These are phyloP conservation scores for Opeltia flavorubescens DNA, from an alignment of 495 filamentous ascomycete species.

Conservation along the genomic window DNA sequence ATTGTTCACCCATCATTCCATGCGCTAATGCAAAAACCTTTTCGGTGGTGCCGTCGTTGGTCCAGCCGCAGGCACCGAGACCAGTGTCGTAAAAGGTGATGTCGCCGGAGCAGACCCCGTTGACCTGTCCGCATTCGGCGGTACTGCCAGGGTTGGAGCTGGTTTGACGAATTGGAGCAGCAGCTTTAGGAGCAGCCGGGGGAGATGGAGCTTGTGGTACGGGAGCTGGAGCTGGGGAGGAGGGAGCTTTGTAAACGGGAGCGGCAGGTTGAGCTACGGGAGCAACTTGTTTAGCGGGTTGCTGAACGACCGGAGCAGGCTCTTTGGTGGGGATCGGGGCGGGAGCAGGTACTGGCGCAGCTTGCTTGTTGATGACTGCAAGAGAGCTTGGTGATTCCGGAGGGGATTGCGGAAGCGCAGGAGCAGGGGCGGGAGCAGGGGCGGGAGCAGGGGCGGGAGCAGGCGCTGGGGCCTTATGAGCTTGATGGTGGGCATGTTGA, in stretches of 20 bases:
- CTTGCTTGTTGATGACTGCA: background rate
- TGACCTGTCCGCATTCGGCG: slow-evolving; percentile 12
- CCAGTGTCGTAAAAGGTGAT: slow-evolving; percentile 35
- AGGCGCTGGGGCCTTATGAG: background rate
- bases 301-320: background rate
- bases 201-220: slow-evolving; percentile 1
- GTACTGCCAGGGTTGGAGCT: slow-evolving; percentile 2
- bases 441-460: slow-evolving; percentile 7
- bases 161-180: slow-evolving; percentile 3
- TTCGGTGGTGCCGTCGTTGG: slow-evolving; percentile 28
- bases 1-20: slow-evolving; percentile 38
- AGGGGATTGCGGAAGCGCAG: background rate
- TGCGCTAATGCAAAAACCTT: slow-evolving; percentile 32
- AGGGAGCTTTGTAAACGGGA: too few relatives aligned
- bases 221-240: slow-evolving; percentile 5
- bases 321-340: background rate
- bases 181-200: background rate
- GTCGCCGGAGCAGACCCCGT: slow-evolving; percentile 26
- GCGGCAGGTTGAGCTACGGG: background rate
- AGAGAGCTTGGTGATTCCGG: background rate
- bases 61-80: slow-evolving; percentile 30
- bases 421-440: slow-evolving; percentile 6
- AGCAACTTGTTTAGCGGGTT: slow-evolving; percentile 1
- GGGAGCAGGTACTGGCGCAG: background rate
- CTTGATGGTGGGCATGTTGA: slow-evolving; percentile 3